phyloP scores from a whole-genome alignment of 1,139 yeast genomes.

The Candida neerlandica region DNA sequence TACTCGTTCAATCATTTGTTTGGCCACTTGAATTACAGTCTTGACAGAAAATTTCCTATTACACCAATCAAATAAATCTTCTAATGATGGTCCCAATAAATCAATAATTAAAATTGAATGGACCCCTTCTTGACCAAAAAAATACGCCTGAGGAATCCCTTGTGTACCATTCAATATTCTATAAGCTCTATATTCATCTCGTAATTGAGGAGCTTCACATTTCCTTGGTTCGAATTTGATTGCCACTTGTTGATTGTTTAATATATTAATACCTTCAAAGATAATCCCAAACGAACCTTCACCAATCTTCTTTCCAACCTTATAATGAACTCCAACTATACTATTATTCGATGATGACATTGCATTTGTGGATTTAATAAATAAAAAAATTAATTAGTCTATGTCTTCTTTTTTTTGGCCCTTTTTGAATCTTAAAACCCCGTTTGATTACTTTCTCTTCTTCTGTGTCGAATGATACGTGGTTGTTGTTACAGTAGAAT shows the following conservation, averaged over 20 bases:
- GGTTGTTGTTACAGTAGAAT: neutral
- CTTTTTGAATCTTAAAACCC: too few relatives aligned
- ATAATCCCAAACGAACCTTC: slow-evolving; percentile 98
- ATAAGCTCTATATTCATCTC: slow-evolving; percentile 78
- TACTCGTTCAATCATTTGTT: slow-evolving; percentile 71
- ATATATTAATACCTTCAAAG: slow-evolving; percentile 88
- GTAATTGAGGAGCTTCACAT: slow-evolving; percentile 77
- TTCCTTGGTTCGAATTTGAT: slow-evolving; percentile 78
- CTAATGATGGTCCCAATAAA: slow-evolving; percentile 73
- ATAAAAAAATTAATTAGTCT: too few relatives aligned
- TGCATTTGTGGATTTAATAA: neutral
- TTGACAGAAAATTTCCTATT: slow-evolving; percentile 67
- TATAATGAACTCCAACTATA: slow-evolving; percentile 74
- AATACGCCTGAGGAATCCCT: slow-evolving; percentile 76
- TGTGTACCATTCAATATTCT: slow-evolving; percentile 60
- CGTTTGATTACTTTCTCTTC: neutral
- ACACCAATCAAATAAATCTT: slow-evolving; percentile 83
- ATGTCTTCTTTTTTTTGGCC: too few relatives aligned
- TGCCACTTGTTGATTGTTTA: slow-evolving; percentile 78
- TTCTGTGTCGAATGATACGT: neutral
- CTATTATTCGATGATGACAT: slow-evolving; percentile 6
- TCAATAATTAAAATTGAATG: slow-evolving; percentile 76
- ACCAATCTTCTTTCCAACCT: slow-evolving; percentile 95
- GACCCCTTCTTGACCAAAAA: slow-evolving; percentile 79
- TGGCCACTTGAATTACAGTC: slow-evolving; percentile 74